Evolutionary conservation across 75 land plant species (phyloP).

Genomic region (Pinus albicaulis): DNA sequence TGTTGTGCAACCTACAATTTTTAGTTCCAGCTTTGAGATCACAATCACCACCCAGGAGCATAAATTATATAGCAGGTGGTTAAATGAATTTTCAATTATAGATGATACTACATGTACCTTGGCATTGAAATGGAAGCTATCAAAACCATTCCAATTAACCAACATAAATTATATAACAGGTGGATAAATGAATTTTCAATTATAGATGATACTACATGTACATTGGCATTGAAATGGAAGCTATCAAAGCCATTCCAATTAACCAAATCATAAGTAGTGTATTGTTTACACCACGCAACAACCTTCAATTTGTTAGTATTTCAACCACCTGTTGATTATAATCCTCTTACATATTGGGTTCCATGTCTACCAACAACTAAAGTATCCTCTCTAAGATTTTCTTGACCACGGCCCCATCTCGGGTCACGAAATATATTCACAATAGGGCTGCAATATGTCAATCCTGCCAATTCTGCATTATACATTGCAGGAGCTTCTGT

Average conservation of each 20-base stretch:
- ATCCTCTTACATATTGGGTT: slow-evolving; percentile 56
- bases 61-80: too few relatives aligned
- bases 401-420: slow-evolving; percentile 92
- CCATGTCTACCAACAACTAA: slow-evolving; percentile 50
- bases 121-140: slow-evolving; percentile 79
- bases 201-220: neutral
- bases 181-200: too few relatives aligned
- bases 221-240: slow-evolving; percentile 77
- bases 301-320: slow-evolving; percentile 54
- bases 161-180: slow-evolving; percentile 4
- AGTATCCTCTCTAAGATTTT: slow-evolving; percentile 95
- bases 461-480: slow-evolving; percentile 69
- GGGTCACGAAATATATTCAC: slow-evolving; percentile 90
- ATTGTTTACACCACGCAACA: slow-evolving; percentile 91
- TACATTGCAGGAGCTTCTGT: slow-evolving; percentile 21
- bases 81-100: too few relatives aligned
- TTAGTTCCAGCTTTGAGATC: too few relatives aligned
- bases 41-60: too few relatives aligned
- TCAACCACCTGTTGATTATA: slow-evolving; percentile 41
- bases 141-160: slow-evolving; percentile 71
- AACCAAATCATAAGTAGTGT: slow-evolving; percentile 84
- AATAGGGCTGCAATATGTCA: slow-evolving; percentile 91
- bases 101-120: slow-evolving; percentile 17
- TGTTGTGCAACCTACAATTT: slow-evolving; percentile 70
- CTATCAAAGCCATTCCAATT: slow-evolving; percentile 74